Conservation (phyloP, 805 yeast genomes). For the Candida wancherniae region DNA sequence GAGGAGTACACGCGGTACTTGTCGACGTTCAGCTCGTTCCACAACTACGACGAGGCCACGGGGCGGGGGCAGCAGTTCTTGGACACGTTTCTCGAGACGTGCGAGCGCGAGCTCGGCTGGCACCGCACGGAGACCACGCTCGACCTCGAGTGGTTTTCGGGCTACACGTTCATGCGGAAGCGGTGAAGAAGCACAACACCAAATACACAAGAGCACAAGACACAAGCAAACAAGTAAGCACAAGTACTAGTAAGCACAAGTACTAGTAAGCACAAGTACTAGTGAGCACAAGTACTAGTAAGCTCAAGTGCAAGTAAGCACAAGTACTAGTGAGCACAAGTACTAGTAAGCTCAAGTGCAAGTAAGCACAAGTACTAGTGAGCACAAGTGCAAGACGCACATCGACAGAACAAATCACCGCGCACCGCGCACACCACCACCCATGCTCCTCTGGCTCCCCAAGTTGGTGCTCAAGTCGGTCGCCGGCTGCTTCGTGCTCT, state of each 20-base stretch:
- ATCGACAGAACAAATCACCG: background rate
- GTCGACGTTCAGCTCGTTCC: conserved; percentile 69
- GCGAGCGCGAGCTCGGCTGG: conserved; percentile 46
- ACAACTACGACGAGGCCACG: conserved; percentile 44
- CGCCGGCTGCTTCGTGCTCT: conserved; percentile 25
- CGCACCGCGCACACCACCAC: background rate
- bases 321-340: too few species aligned
- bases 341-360: too few species aligned
- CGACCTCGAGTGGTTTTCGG: conserved; percentile 46
- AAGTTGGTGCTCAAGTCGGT: conserved; percentile 12
- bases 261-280: too few species aligned
- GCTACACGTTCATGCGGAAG: conserved; percentile 45
- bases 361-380: background rate
- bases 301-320: too few species aligned
- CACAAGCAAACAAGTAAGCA: too few species aligned
- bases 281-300: too few species aligned
- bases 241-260: too few species aligned
- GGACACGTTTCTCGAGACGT: conserved; percentile 26
- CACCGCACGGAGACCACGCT: conserved; percentile 31
- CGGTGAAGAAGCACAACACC: too few species aligned
- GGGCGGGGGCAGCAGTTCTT: conserved; percentile 32
- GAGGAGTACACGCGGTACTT: conserved; percentile 48
- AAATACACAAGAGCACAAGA: too few species aligned
- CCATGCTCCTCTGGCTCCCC: conserved; percentile 11
- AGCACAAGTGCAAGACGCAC: too few species aligned